Base-by-base conservation (phyloP, 495 filamentous ascomycete genomes). In the Chlorociboria aeruginascens region DNA sequence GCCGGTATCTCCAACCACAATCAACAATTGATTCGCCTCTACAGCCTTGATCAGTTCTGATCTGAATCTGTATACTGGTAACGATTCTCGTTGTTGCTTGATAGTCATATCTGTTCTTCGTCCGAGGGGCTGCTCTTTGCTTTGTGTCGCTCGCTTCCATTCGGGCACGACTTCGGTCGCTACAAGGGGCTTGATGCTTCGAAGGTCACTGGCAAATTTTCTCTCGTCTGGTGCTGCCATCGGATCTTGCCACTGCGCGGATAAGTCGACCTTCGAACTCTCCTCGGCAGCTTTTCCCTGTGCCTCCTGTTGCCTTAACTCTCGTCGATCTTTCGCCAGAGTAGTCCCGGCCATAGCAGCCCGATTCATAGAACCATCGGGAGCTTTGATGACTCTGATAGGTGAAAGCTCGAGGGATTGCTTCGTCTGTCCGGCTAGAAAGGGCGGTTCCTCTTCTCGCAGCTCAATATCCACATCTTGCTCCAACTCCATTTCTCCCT, bases 381-480 rank as follows among this genome's bases (percentile, higher is more conserved):
- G 92, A 1, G 93, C 92, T 65, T 98, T 98, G 54, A 98, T 85
- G 10, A 98, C 88, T 57, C 92, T 72, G 51, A 98, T 97, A 2
- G 92, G 92, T 7, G 89, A 95, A 8, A 98, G 66, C 59, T 97
- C 93, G 8, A 97, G 72, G 14, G 85, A 90, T 62, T 94, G 89
- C 58, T 95, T 95, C 2, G 92, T 98, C 66, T 97, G 93, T 1
- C 92, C 92, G 8, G 87, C 86, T 37, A 98, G 65, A 72, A 98
- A 98, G 0, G 93, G 93, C 11, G 92, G 92, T 56, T 98, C 92
- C 57, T 97, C 93, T 51, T 96, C 93, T 57, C 79, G 74, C 39
- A 98, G 84, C 63, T 98, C 92, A 53, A 98, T 98, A 63, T 98
- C 92, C 8, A 97, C 75, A 62, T 98, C 92, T 66, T 96, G 88